Evolutionary conservation across 768 basidiomycete species (phyloP).

Genomic region (Tulasnella sp.): DNA sequence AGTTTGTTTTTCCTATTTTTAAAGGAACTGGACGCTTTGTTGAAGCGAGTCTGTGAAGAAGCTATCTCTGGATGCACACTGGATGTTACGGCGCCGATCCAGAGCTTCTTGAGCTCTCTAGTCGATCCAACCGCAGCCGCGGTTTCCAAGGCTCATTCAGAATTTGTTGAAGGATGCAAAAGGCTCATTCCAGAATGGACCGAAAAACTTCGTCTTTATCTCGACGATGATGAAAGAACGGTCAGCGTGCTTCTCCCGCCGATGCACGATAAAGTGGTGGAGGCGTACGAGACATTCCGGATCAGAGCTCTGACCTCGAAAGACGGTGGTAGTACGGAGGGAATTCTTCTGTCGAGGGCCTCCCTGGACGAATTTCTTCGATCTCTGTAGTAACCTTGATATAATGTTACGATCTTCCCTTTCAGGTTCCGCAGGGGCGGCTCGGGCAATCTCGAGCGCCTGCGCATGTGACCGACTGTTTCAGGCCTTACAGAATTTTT

Average conservation of each 20-base stretch:
- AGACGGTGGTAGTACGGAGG: neutral
- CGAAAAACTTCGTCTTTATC: slow-evolving; percentile 63
- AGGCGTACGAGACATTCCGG: slow-evolving; percentile 60
- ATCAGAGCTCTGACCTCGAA: neutral
- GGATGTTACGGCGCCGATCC: slow-evolving; percentile 52
- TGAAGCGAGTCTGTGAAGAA: slow-evolving; percentile 80
- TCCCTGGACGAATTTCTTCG: neutral
- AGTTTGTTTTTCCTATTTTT: neutral
- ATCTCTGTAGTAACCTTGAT: neutral
- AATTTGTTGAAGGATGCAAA: slow-evolving; percentile 54
- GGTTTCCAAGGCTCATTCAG: slow-evolving; percentile 42
- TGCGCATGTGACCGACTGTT: no score
- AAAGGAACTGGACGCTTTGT: slow-evolving; percentile 55
- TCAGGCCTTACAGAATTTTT: no score
- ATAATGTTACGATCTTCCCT: neutral
- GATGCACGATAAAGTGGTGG: slow-evolving; percentile 66
- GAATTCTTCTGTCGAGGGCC: neutral
- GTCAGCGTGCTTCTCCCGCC: slow-evolving; percentile 74
- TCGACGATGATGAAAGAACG: slow-evolving; percentile 69
- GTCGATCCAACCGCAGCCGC: slow-evolving; percentile 35
- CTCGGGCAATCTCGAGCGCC: no score
- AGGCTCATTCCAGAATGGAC: slow-evolving; percentile 53
- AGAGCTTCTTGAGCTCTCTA: slow-evolving; percentile 56
- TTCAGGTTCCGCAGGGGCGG: no score
- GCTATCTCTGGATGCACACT: slow-evolving; percentile 64